Evolutionary conservation across 345 rosid species (phyloP).

Genomic region (Hypericum androsaemum): DNA sequence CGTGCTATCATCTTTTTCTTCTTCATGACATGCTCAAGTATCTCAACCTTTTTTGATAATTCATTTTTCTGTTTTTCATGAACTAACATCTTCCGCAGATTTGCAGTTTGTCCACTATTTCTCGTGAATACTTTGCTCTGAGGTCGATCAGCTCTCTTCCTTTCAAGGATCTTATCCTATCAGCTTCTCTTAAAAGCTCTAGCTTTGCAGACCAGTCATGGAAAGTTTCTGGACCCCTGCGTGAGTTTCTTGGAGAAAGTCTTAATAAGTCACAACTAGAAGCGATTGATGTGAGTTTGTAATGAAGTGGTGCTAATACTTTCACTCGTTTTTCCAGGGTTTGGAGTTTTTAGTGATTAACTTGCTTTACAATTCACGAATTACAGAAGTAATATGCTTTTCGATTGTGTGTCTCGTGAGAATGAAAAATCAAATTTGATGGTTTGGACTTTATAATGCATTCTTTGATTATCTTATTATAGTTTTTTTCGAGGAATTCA

Average conservation of each 20-base stretch:
- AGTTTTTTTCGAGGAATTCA: background rate
- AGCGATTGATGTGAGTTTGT: slow-evolving; percentile 70
- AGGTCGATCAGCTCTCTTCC: slow-evolving; percentile 72
- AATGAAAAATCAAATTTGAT: no score
- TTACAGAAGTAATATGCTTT: no score
- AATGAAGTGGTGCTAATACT: background rate
- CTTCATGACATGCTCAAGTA: no score
- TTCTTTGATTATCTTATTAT: no score
- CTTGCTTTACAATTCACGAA: no score
- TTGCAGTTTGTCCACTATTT: slow-evolving; percentile 86
- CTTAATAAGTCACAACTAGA: slow-evolving; percentile 76
- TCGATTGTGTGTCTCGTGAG: no score
- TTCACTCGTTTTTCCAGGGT: background rate
- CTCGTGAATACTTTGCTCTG: slow-evolving; percentile 78
- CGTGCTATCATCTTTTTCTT: no score
- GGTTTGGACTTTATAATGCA: no score
- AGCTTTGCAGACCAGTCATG: slow-evolving; percentile 56
- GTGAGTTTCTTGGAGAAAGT: slow-evolving; percentile 44
- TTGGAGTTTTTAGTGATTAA: background rate
- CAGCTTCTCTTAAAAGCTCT: slow-evolving; percentile 40
- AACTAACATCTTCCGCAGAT: slow-evolving; percentile 39
- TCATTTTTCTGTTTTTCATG: slow-evolving; percentile 1
- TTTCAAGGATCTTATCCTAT: slow-evolving; percentile 77
- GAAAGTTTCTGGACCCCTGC: slow-evolving; percentile 66
- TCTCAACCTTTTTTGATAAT: no score